Base-by-base conservation (phyloP, 768 basidiomycete species). In the Calocera viscosa region DNA sequence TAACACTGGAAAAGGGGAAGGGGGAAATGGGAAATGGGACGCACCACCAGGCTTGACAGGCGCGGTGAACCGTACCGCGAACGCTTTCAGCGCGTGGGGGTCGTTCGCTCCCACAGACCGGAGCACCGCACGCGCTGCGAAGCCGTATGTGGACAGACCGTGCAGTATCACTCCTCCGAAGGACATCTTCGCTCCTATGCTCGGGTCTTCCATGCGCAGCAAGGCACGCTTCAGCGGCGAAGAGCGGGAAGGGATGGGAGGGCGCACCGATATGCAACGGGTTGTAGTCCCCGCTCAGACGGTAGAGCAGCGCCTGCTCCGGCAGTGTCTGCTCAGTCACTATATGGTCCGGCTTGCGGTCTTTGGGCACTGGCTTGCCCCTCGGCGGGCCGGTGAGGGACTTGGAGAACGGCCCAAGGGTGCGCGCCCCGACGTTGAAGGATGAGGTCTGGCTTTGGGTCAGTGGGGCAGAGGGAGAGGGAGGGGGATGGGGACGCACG, bases 91-190 rank as follows among this genome's bases (percentile, higher is more conserved):
- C 1, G 86, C 79, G 2, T 78, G 78, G 1, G 87, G 81, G 69
- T 89, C 83, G 49, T 82, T 82, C 0, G 80, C 82, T 0, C 84
- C 89, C 14, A 86, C 80, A 1, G 81, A 80, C 67, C 82, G 81
- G 68, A 94, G 79, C 65, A 94, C 76, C 1, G 84, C 89, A 47
- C 91, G 85, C 1, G 89, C 92, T 8, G 81, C 88, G 73, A 91
- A 91, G 11, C 91, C 91, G 73, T 83, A 93, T 0, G 87, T 84
- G 22, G 88, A 86, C 28, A 94, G 80, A 32, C 91, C 91, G 72
- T 94, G 91, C 1, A 94, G 81, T 71, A 94, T 92, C 39, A 87
- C 84, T 63, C 87, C 91, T 1, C 89, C 89, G 72, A 94, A 93
- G 12, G 90, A 90, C 19, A 85, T 80, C 8, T 79, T 80, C 69